Percentiles rank a stretch among this genome's conserved stretches.
phyloP scores from a whole-genome alignment of 1,139 yeast species.

The Arxiozyma slooffiae region DNA sequence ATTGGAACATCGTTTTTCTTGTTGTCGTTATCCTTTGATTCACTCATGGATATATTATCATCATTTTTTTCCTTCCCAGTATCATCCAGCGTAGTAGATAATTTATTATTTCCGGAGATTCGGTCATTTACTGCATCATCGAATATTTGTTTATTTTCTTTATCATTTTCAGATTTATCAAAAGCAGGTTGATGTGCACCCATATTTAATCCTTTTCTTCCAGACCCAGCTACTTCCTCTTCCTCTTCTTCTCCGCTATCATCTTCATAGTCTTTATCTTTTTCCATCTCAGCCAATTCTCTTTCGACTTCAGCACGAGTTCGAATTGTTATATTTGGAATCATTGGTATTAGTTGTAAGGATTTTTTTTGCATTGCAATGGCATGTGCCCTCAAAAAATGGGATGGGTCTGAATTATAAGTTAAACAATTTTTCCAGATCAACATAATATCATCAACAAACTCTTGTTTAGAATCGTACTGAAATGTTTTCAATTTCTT shows the following conservation, averaged over 20 bases:
- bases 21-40: neutral
- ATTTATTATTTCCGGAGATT: slow-evolving; percentile 9
- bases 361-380: slow-evolving; percentile 93
- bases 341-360: slow-evolving; percentile 60
- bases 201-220: slow-evolving; percentile 29
- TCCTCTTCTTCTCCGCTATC: slow-evolving; percentile 16
- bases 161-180: slow-evolving; percentile 3
- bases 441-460: slow-evolving; percentile 85
- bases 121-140: slow-evolving; percentile 4
- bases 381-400: slow-evolving; percentile 84
- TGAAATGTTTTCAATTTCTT: slow-evolving; percentile 75
- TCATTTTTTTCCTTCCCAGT: neutral
- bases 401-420: slow-evolving; percentile 92
- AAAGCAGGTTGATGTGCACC: slow-evolving; percentile 28
- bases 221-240: slow-evolving; percentile 29
- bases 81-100: neutral
- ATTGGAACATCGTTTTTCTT: neutral
- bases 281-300: slow-evolving; percentile 48
- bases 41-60: slow-evolving; percentile 3
- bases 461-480: slow-evolving; percentile 74
- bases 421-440: slow-evolving; percentile 93
- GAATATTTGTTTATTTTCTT: slow-evolving; percentile 1
- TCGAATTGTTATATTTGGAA: slow-evolving; percentile 77
- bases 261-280: slow-evolving; percentile 24
- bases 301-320: slow-evolving; percentile 80